Base-by-base conservation (phyloP, 2,329 filamentous ascomycete genomes). In the Rhynchosporium graminicola region DNA sequence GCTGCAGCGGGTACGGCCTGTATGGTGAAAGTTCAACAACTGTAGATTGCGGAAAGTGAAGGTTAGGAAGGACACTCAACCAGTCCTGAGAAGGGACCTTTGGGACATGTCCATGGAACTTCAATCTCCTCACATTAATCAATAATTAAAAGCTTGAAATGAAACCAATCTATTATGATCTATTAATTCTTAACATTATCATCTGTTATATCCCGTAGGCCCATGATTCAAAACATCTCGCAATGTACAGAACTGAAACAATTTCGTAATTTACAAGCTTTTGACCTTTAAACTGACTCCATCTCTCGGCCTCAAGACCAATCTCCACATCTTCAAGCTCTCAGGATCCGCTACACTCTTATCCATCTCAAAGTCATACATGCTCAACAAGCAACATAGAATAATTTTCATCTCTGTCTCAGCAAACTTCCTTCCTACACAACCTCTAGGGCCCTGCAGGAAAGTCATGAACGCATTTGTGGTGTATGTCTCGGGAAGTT, bases 321-420 rank as follows among this genome's bases (percentile, higher is more conserved):
- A 66, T 42, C 78, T 73, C 79, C 79, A 80, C 78, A 80, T 80
- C 73, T 80, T 80, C 74, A 77, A 75, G 13, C 74, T 72, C 70
- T 80, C 79, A 8, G 78, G 79, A 65, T 80, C 75, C 3, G 72
- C 70, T 6, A 75, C 72, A 33, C 64, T 67, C 38, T 68, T 63
- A 62, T 80, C 77, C 15, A 73, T 73, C 65, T 72, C 73, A 65
- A 76, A 76, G 2, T 57, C 64, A 67, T 72, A 76, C 69, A 71
- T 69, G 61, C 73, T 75, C 54, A 76, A 65, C 63, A 75, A 62
- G 40, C 71, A 73, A 59, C 74, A 75, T 8, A 74, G 61, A 15
- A 75, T 61, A 52, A 74, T 68, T 65, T 75, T 75, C 72, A 75
- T 75, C 63, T 76, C 74, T 0, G 72, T 72, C 65, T 74, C 72